Evolutionary conservation across 1,139 yeast genomes (phyloP).

Genomic region (Geotrichum aggregatum): DNA sequence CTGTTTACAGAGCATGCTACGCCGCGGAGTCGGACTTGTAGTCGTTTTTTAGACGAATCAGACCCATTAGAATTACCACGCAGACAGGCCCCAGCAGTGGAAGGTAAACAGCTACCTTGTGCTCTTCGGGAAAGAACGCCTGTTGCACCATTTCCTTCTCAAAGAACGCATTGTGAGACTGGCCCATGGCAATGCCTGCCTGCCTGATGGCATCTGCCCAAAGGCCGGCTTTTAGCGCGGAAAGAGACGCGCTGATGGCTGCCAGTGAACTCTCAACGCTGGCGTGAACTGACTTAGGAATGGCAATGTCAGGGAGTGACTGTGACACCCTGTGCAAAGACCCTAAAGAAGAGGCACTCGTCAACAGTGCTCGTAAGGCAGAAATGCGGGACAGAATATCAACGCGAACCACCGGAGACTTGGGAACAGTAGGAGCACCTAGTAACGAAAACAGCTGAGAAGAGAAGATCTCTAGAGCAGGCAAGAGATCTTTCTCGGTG

Average conservation of each 20-base stretch:
- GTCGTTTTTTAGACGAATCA: slow-evolving; percentile 25
- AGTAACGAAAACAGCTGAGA: slow-evolving; percentile 68
- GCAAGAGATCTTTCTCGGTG: slow-evolving; percentile 48
- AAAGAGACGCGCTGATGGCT: slow-evolving; percentile 40
- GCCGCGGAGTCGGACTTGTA: too few species aligned
- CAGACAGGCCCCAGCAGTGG: slow-evolving; percentile 84
- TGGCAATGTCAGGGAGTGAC: slow-evolving; percentile 71
- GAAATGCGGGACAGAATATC: slow-evolving; percentile 63
- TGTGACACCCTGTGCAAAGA: slow-evolving; percentile 67
- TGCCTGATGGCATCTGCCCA: slow-evolving; percentile 49
- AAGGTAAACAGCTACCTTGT: slow-evolving; percentile 84
- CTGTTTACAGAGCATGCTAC: too few species aligned
- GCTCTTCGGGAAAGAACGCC: slow-evolving; percentile 91
- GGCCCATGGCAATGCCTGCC: slow-evolving; percentile 55
- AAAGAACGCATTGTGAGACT: slow-evolving; percentile 76
- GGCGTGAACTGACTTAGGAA: slow-evolving; percentile 60
- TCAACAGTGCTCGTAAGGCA: slow-evolving; percentile 49
- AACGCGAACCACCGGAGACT: slow-evolving; percentile 55
- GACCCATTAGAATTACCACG: slow-evolving; percentile 60
- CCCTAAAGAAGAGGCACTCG: slow-evolving; percentile 55
- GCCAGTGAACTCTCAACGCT: slow-evolving; percentile 46
- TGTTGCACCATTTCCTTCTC: slow-evolving; percentile 94
- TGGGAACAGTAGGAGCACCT: slow-evolving; percentile 57
- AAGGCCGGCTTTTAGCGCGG: slow-evolving; percentile 31
- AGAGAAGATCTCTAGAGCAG: slow-evolving; percentile 64